Evolutionary conservation across 768 basidiomycete species (phyloP), one percentile per base, ranked within the genome.

Genomic region (Candolleomyces efflorescens): DNA sequence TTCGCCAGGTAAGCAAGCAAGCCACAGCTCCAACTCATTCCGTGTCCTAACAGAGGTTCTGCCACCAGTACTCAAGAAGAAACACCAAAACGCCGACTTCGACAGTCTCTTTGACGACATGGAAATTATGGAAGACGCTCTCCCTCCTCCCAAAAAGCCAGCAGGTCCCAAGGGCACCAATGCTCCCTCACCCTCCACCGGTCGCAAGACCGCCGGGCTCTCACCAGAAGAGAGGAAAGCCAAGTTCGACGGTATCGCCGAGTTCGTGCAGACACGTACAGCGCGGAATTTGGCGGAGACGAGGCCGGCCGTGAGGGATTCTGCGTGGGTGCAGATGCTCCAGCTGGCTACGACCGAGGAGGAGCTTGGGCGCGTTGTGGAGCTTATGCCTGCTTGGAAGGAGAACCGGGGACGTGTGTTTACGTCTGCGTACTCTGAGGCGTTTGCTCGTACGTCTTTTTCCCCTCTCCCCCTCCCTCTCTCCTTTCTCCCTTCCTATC

Each of bases 381-480:
- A 77, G 26, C 54, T 79, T 44, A 73, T 87, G 44, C 80, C 85
- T 0, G 68, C 62, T 12, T 86, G 80, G 79, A 76, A 73, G 60
- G 81, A 78, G 38, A 27, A 9, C 9, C 68, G 71, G 0, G 72
- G 78, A 15, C 67, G 75, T 49, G 64, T 65, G 27, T 78, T 84
- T 56, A 68, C 68, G 12, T 60, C 67, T 1, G 49, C 65, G 0
- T 78, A 81, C 50, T 69, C 76, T 0, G 81, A 82, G 60, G 69
- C 71, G 24, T 82, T 88, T 63, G 73, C 81, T 55, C 78, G 86
- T 87, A 67, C 68, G 84, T 81, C 13, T 44, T 24, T 41, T 15
- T 43, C 44, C 9, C 55, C 49, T 59, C 24, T 2, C 23, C 3
- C 24, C n/a, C n/a, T n/a, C n/a, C n/a, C n/a, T n/a, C n/a, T n/a